Evolutionary conservation across 73 alveolate species (phyloP).

Genomic region (Diophrys sp.): DNA sequence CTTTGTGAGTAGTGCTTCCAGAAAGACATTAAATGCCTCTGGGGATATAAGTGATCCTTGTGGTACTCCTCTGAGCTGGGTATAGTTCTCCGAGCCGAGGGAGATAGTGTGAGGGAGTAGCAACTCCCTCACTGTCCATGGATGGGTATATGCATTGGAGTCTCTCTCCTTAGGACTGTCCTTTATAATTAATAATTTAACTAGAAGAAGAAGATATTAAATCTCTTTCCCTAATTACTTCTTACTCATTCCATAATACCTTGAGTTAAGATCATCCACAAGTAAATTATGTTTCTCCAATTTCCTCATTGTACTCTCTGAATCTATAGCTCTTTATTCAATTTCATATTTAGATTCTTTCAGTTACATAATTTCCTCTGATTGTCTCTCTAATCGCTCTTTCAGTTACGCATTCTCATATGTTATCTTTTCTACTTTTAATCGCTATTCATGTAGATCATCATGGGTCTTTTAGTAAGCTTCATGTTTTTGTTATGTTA

Average conservation of each 20-base stretch:
- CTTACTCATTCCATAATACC: conserved; percentile 13
- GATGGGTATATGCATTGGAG: too few species aligned
- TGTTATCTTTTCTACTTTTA: neutral
- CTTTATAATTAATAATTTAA: too few species aligned
- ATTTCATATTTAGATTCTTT: conserved; percentile 2
- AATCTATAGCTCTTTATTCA: conserved; percentile 10
- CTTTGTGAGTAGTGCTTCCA: too few species aligned
- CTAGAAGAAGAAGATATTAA: too few species aligned
- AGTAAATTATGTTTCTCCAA: conserved; percentile 11
- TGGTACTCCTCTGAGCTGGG: too few species aligned
- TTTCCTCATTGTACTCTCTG: neutral
- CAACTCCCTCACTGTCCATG: too few species aligned
- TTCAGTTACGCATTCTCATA: conserved; percentile 1
- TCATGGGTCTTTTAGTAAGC: conserved; percentile 15
- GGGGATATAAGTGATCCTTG: too few species aligned
- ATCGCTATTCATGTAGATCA: conserved; percentile 14
- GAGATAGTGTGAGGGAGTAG: too few species aligned
- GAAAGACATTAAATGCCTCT: too few species aligned
- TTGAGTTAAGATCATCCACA: conserved; percentile 12
- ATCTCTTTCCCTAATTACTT: conserved; percentile 18
- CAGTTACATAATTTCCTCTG: neutral
- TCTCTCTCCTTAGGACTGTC: too few species aligned
- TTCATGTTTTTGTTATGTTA: conserved; percentile 5
- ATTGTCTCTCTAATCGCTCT: neutral
- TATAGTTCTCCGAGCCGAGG: too few species aligned